Percentiles rank a stretch among this genome's conserved stretches.
Evolutionary conservation across 148 eudicot genomes (phyloP).

Genomic region (Chenopodium berlandieri): DNA sequence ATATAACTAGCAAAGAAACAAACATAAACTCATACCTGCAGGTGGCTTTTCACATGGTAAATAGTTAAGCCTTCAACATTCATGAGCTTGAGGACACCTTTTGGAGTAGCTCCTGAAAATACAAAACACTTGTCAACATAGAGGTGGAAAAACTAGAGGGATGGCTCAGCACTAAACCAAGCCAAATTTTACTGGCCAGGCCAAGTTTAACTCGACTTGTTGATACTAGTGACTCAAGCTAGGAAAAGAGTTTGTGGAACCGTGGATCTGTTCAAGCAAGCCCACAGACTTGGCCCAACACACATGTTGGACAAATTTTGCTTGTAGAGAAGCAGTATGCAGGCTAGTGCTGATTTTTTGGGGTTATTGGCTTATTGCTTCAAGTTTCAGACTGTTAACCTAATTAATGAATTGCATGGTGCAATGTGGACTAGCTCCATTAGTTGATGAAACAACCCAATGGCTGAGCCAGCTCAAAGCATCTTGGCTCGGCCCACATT

Average conservation of each 20-base stretch:
- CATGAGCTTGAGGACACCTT: conserved; percentile 71
- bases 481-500: neutral
- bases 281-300: neutral
- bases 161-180: neutral
- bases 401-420: neutral
- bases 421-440: neutral
- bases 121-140: conserved; percentile 10
- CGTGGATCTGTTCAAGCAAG: neutral
- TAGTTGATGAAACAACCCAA: neutral
- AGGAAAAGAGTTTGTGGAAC: neutral
- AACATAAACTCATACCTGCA: conserved; percentile 48
- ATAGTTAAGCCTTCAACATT: conserved; percentile 73
- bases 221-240: neutral
- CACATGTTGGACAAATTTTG: neutral
- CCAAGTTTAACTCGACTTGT: neutral
- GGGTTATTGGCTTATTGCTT: neutral
- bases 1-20: neutral
- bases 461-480: neutral
- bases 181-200: neutral
- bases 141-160: neutral
- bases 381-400: neutral
- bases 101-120: conserved; percentile 75
- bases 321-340: neutral
- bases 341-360: neutral
- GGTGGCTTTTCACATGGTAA: conserved; percentile 84